These are phyloP conservation scores for Karstenula rhodostoma DNA, from an alignment of 2,329 filamentous ascomycete genomes.

Conservation along the genomic window DNA sequence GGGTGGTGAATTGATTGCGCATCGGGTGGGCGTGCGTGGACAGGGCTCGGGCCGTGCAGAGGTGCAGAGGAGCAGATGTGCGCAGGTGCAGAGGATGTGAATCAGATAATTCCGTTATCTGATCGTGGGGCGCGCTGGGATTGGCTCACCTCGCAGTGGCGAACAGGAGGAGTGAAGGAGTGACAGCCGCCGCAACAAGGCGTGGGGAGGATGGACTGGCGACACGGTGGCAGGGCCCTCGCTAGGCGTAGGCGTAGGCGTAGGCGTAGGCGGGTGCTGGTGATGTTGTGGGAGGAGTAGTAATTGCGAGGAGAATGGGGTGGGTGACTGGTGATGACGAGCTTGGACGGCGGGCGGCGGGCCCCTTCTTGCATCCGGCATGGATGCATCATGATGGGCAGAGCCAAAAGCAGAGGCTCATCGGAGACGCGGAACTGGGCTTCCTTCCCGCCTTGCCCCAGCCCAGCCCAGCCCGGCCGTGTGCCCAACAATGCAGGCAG, in stretches of 20 bases:
- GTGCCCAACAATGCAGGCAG: background rate
- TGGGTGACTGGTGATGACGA: conserved; percentile 19
- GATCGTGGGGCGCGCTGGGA: conserved; percentile 33
- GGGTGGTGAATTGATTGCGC: conserved; percentile 1
- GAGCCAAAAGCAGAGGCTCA: conserved; percentile 6
- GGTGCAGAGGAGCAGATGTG: no score
- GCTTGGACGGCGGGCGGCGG: conserved; percentile 13
- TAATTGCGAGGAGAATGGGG: conserved; percentile 22
- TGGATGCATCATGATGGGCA: background rate
- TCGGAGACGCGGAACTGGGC: conserved; percentile 8
- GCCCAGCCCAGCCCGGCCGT: background rate
- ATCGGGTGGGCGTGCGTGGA: conserved; percentile 18
- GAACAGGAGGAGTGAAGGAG: conserved; percentile 23
- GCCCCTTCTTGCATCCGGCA: conserved; percentile 15
- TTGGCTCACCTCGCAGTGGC: conserved; percentile 27
- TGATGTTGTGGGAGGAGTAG: conserved; percentile 11
- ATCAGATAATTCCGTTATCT: conserved; percentile 34
- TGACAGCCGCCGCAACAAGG: conserved; percentile 21
- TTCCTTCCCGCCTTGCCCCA: background rate
- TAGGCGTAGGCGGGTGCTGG: conserved; percentile 1
- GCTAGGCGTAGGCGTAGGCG: conserved; percentile 2
- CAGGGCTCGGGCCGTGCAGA: conserved; percentile 22
- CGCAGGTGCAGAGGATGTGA: conserved; percentile 15
- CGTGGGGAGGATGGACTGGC: conserved; percentile 8
- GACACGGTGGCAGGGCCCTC: conserved; percentile 23